Evolutionary conservation across 805 yeast genomes (phyloP), one percentile per base, ranked within the genome.

Genomic region (Metschnikowia gelsemii): DNA sequence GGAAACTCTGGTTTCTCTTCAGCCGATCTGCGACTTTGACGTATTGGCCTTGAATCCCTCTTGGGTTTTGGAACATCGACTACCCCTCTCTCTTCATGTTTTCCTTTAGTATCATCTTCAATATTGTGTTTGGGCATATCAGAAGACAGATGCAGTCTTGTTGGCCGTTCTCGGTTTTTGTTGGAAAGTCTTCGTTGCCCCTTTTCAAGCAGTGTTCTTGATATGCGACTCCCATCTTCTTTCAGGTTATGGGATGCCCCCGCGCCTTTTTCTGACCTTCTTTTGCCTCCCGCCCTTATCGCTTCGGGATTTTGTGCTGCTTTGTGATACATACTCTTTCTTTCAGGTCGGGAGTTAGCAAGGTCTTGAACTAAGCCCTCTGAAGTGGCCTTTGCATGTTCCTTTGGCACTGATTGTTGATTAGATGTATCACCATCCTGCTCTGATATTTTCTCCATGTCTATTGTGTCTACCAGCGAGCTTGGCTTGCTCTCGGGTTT

Each of bases 221-320:
- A 16, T 31, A 17, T n/a, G 9, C 7, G 28, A 12, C 21, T 13
- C n/a, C 14, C 35, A 14, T 32, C 37, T 3, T 14, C 23, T n/a
- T 13, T 16, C 12, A 22, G 22, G 9, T 18, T 22, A 13, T 11
- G 2, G 11, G 11, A 3, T 16, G 17, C 8, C n/a, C 22, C 35
- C 4, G 12, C 9, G 21, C 8, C 27, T 13, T 13, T 9, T 13
- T 25, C 30, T 13, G 44, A 30, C 31, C 31, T 28, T 14, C 26
- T 13, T 19, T 28, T 27, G 9, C 21, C 19, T n/a, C 32, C 27
- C 20, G 24, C 12, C 19, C 28, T 27, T 34, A 28, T 24, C 23
- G 35, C 29, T 19, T 20, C 23, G 25, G n/a, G 13, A 28, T 32
- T 28, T 27, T 31, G 31, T 35, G 32, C 23, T 18, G 13, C 19